Evolutionary conservation across 2,329 filamentous ascomycete genomes (phyloP), one percentile per base, ranked within the genome.

Genomic region (Monosporascus ibericus): DNA sequence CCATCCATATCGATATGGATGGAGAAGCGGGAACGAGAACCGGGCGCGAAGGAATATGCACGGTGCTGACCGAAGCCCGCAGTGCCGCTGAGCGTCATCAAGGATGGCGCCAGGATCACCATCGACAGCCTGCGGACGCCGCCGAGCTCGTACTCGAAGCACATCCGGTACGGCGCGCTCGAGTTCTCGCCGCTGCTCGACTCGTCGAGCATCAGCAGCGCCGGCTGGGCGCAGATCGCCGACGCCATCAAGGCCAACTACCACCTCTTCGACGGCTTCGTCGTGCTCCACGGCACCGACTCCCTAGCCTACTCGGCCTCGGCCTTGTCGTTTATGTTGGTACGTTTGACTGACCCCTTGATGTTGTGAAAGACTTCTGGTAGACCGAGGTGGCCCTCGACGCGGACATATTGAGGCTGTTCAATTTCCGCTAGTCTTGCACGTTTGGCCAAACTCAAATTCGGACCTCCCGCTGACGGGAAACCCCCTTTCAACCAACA

Each of bases 261-360:
- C 69, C 85, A 86, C 57, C 79, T 90, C 0, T 96, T 91, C 64
- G 92, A 96, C 68, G 90, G 88, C 20, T 96, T 96, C 65, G 90
- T 96, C 22, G 85, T 96, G 40, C 82, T 95, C 36, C 91, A 96
- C 69, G 91, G 91, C 55, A 96, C 91, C 6, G 91, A 96, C 70
- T 95, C 89, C 44, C 76, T 96, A 49, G 88, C 87, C 18, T 96
- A 96, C 71, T 94, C 90, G 5, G 88, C 88, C 56, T 95, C 90
- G 5, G 92, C 92, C 3, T 77, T 96, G 53, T 94, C 89, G 60
- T 96, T 96, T 73, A 95, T 96, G 89, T 82, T 96, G 67, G 82
- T 88, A 55, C 11, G 55, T 48, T 11, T 30, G 27, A 30, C 9
- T 14, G 9, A 30, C 27, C 27, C 27, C 27, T 5, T 14, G 27